Evolutionary conservation across 2,329 filamentous ascomycete species (phyloP), one percentile per base, ranked within the genome.

Genomic region (Mycocentrospora acerina): DNA sequence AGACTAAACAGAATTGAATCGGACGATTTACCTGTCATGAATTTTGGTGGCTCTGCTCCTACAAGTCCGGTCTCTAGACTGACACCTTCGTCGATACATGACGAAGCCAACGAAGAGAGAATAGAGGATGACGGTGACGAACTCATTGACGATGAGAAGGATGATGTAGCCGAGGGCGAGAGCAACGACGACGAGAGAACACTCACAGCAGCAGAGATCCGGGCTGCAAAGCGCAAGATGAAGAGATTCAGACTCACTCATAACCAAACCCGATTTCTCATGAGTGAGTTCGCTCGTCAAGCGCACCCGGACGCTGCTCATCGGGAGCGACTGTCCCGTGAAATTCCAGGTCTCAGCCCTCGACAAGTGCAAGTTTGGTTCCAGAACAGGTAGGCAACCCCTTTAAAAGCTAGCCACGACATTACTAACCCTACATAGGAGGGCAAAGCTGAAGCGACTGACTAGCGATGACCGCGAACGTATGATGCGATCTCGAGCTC

Each of bases 311-410:
- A 97, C 70, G 90, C 90, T 27, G 87, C 88, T 31, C 90, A 95
- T 66, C 79, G 90, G 47, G 90, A 95, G 64, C 79, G 89, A 31
- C 75, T 97, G 25, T 91, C 90, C 4, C 77, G 86, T 48, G 89
- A 96, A 64, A 96, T 97, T 30, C 90, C 91, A 22, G 91, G 90
- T 1, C 71, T 97, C 32, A 95, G 88, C 57, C 88, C 90, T 25
- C 82, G 90, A 45, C 90, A 97, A 65, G 91, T 97, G 16, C 90
- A 97, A 68, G 90, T 97, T 33, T 97, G 90, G 91, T 97, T 97
- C 70, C 90, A 97, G 69, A 97, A 97, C 70, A 82, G 90, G 90
- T 95, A 78, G 56, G 77, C 60, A 37, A 25, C 19, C 17, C n/a
- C 15, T 27, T 9, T 18, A 28, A 16, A 15, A 2, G n/a, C 27